phyloP scores from a whole-genome alignment of 176 grass and related monocot species.

The Oryza glaberrima region DNA sequence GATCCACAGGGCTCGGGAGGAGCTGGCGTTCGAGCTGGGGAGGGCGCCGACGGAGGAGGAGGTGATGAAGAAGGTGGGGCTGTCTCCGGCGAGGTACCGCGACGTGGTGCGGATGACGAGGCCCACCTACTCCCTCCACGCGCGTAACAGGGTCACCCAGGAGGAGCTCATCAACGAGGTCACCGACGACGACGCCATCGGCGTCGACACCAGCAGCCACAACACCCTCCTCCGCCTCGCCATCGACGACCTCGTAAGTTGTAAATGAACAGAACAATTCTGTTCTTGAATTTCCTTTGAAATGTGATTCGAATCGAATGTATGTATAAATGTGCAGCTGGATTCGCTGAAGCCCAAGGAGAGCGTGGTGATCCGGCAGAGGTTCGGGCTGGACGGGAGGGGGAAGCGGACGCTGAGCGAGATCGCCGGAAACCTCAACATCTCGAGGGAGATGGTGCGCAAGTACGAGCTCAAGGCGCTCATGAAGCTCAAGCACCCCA shows the following conservation, averaged over 20 bases:
- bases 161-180: slow-evolving; percentile 81
- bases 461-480: slow-evolving; percentile 96
- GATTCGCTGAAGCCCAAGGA: slow-evolving; percentile 98
- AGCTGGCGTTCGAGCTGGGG: slow-evolving; percentile 81
- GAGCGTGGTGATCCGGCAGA: slow-evolving; percentile 86
- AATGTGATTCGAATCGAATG: not conserved
- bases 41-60: slow-evolving; percentile 70
- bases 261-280: not conserved
- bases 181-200: slow-evolving; percentile 59
- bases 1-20: slow-evolving; percentile 56
- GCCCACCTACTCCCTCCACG: slow-evolving; percentile 77
- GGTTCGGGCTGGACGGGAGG: slow-evolving; percentile 82
- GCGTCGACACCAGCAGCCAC: slow-evolving; percentile 60
- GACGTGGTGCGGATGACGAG: slow-evolving; percentile 66
- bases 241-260: slow-evolving; percentile 81
- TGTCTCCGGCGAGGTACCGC: slow-evolving; percentile 69
- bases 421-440: slow-evolving; percentile 81
- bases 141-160: slow-evolving; percentile 73
- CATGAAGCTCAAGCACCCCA: slow-evolving; percentile 95
- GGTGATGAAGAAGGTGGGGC: slow-evolving; percentile 40
- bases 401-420: slow-evolving; percentile 75
- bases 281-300: not conserved
- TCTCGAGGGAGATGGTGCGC: slow-evolving; percentile 89
- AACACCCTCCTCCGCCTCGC: slow-evolving; percentile 75
- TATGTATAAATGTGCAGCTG: slow-evolving; percentile 41